Conservation (phyloP, 2,329 filamentous ascomycete genomes). For the Cladosporium colombiae region DNA sequence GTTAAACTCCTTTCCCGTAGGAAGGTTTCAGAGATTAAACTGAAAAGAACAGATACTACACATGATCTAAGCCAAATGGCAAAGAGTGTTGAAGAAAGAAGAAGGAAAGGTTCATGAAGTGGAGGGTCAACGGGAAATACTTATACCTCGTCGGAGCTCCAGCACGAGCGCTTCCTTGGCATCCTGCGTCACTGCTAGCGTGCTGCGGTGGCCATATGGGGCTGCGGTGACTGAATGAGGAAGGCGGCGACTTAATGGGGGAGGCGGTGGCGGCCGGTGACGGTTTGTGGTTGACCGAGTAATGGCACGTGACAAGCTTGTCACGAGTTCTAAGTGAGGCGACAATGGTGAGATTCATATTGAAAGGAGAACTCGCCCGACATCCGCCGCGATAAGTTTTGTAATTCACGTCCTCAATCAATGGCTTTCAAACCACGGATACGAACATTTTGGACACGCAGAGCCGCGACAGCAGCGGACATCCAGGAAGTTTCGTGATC, state of each 20-base stretch:
- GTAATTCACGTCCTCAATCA: no score
- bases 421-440: neutral
- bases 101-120: no score
- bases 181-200: neutral
- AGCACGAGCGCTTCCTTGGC: neutral
- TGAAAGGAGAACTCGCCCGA: no score
- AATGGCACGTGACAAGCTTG: neutral
- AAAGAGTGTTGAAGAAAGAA: neutral
- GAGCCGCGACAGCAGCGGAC: neutral
- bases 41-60: slow-evolving; percentile 6
- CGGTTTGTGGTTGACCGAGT: neutral
- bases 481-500: neutral
- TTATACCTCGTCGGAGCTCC: neutral
- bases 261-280: no score
- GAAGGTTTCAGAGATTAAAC: neutral
- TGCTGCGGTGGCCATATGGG: neutral
- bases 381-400: no score
- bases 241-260: neutral
- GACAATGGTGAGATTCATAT: neutral
- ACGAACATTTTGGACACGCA: neutral
- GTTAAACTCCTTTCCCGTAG: neutral
- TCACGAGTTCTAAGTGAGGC: neutral
- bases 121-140: no score
- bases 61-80: neutral
- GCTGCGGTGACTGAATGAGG: neutral